Evolutionary conservation across 345 rosid species (phyloP), one percentile per base, ranked within the genome.

Genomic region (Gossypium rotundifolium): DNA sequence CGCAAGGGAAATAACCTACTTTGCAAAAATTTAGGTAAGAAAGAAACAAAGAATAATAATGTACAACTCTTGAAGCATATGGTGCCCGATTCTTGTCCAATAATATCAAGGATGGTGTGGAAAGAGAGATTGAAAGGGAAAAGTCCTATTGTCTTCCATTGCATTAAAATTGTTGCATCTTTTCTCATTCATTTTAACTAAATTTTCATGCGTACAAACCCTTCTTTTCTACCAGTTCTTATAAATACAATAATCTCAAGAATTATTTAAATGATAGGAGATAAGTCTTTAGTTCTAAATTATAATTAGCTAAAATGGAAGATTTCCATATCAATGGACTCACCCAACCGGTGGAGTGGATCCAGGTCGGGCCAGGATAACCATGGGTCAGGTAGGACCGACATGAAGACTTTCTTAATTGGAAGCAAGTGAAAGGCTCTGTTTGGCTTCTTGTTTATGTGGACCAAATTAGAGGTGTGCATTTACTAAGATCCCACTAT

Each of bases 401-500:
- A 79, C 65, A 27, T 6, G 73, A 65, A 77, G 73, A 77, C 74
- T 75, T 69, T 75, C 22, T 14, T 46, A 65, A 65, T 25, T 10
- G 33, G 1, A 65, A 65, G 74, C 49, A 27, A 54, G 57, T 62
- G 79, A 71, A 78, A 49, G 83, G 80, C 75, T 70, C 20, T 58
- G 65, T 70, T 80, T 63, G 77, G 64, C 77, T 49, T 57, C 64
- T 75, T 69, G 74, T 78, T 74, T 81, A 78, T 78, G 79, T 78
- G 81, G 59, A 53, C 65, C 79, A 29, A 59, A 69, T 27, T 55
- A 61, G 33, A 59, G 13, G 73, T 75, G 82, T 78, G 78, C 75
- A 64, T 77, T 33, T 70, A 71, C 78, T 59, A 51, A 75, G 76
- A 79, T 83, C 76, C 86, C 88, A 83, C 84, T 77, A 65, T 9